These are phyloP conservation scores for Tulasnella sp. DNA, from an alignment of 768 basidiomycete species.

Conservation along the genomic window DNA sequence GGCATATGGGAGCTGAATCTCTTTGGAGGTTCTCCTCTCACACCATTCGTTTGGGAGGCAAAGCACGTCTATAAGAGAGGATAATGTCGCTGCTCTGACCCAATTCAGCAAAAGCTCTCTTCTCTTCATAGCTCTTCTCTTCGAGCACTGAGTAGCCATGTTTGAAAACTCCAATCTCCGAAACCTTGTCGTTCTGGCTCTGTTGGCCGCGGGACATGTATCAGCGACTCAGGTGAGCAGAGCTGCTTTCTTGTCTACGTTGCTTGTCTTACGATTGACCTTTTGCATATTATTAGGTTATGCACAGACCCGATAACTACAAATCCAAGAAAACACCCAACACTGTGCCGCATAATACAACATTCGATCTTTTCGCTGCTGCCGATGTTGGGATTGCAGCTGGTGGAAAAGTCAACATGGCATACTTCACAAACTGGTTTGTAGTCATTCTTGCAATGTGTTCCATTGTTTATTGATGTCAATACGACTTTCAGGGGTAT, in stretches of 20 bases:
- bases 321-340: background rate
- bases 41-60: no score
- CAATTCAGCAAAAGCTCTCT: no score
- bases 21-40: no score
- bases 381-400: background rate
- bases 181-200: background rate
- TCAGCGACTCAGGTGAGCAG: background rate
- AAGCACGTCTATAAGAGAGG: no score
- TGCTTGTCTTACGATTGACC: no score
- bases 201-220: background rate
- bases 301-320: background rate
- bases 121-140: no score
- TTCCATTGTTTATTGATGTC: background rate
- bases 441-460: background rate
- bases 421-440: background rate
- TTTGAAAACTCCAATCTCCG: background rate
- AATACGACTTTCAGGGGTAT: background rate
- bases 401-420: conserved; percentile 4
- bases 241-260: background rate
- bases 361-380: background rate
- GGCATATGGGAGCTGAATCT: no score
- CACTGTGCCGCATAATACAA: background rate
- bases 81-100: no score
- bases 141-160: background rate
- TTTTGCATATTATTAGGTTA: background rate